A percentile compares a stretch with the other conserved stretches of the same genome.
Evolutionary conservation across 352 stramenopile genomes (phyloP).

Genomic region (Phytopythium litorale): DNA sequence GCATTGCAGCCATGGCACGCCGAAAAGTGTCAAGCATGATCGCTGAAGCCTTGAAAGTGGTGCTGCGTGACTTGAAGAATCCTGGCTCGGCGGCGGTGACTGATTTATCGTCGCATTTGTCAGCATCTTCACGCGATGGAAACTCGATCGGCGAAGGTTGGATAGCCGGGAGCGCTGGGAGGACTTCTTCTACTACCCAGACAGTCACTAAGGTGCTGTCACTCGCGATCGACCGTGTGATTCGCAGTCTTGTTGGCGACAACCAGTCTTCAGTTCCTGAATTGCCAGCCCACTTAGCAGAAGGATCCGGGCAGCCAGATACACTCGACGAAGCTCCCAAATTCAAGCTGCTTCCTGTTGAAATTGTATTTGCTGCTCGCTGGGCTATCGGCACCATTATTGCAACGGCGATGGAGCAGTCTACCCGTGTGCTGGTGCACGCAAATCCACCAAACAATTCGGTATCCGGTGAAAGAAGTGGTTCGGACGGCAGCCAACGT

Average conservation of each 20-base stretch:
- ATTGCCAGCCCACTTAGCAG: background rate
- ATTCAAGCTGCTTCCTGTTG: conserved; percentile 18
- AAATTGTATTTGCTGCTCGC: conserved; percentile 45
- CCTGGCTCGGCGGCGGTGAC: background rate
- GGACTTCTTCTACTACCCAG: background rate
- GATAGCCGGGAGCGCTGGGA: too few relatives aligned
- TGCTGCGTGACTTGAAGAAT: background rate
- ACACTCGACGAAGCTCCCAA: background rate
- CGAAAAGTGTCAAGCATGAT: background rate
- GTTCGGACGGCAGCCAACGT: background rate
- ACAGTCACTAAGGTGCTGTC: background rate
- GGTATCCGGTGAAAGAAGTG: background rate
- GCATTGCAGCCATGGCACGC: background rate
- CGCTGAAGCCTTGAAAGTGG: background rate
- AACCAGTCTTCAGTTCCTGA: background rate
- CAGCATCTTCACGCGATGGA: background rate
- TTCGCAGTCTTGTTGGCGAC: background rate
- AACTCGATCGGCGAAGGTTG: background rate
- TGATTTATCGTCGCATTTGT: background rate
- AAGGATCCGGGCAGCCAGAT: background rate
- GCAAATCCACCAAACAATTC: background rate
- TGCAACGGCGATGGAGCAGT: conserved; percentile 31
- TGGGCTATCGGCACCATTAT: conserved; percentile 39
- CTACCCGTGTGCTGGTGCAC: background rate
- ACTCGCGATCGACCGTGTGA: background rate